Base-by-base conservation (phyloP, 768 basidiomycete genomes). In the Suillus subaureus region DNA sequence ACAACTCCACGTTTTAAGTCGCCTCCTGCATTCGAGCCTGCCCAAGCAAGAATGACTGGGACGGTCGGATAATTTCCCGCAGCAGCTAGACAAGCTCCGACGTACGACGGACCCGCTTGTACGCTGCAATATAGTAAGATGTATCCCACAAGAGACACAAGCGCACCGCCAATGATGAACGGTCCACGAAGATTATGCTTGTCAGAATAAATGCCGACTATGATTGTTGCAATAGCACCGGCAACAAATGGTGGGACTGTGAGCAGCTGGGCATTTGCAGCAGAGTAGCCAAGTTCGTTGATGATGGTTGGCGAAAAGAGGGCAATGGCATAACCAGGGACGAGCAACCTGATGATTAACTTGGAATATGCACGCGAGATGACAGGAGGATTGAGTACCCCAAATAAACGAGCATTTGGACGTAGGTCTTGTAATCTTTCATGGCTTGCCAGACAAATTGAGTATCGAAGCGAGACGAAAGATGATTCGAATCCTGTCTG, bases 251-350 rank as follows among this genome's bases (percentile, higher is more conserved):
- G 82, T 33, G 86, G 84, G 39, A 85, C 79, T 4, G 80, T 80
- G 21, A 87, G 71, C 2, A 79, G 63, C 54, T 87, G 84, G 3
- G 85, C 85, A 51, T 80, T 70, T 77, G 83, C 79, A 40, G 87
- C 80, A 7, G 81, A 78, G 74, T 75, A 88, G 6, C 87, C 84
- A 5, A 85, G 79, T 64, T 82, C 77, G 5, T 78, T 76, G 39
- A 85, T 81, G 69, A 85, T 83, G 3, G 84, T 84, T 1, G 85
- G 84, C 4, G 81, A 79, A 68, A 85, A 86, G 51, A 86, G 78
- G 55, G 84, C 77, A 77, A 85, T 75, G 3, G 81, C 76, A 57
- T 84, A 86, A 45, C 82, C 70, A 11, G 85, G 81, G 35, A 84
- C 67, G 54, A 86, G 75, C 3, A 84, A 66, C 33, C 80, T 83